Base-by-base conservation (phyloP, 1,284 basidiomycete species). In the Neonothopanus nambi region DNA sequence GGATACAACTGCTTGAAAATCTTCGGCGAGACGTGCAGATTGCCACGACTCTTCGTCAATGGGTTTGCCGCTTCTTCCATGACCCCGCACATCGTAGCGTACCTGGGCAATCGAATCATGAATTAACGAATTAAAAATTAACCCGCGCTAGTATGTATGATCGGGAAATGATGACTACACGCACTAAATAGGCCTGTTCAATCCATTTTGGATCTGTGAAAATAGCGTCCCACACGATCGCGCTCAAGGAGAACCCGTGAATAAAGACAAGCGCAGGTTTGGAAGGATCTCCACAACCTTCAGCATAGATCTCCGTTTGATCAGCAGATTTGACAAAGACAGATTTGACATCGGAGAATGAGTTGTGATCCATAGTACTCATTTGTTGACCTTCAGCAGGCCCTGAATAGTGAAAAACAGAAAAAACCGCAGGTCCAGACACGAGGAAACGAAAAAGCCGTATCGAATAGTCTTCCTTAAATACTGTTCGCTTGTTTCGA, bases 251-350 rank as follows among this genome's bases (percentile, higher is more conserved):
- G 51, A 73, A 67, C 6, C 73, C 76, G 58, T 75, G 75, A 24
- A 77, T 67, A 59, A 77, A 73, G 37, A 78, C 67, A 35, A 77
- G 57, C 4, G 69, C 59, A 7, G 70, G 73, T 47, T 73, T 73
- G 21, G 63, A 61, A 8, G 67, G 61, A 57, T 74, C 65, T 11
- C 76, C 75, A 11, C 64, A 55, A 15, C 73, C 74, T 51, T 77
- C 70, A 36, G 74, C 70, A 48, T 65, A 70, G 20, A 71, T 69
- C 20, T 61, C 50, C 15, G 66, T 70, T 15, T 68, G 68, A 54
- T 70, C 69, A 15, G 44, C 20, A 20, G 51, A 45, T n/a, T 42
- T 52, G 15, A 46, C 43, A 17, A 46, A 40, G 13, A 33, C 30
- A 33, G 30, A 33, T 33, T 13, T 33, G 30, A 9, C 9, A 5